Conservation (phyloP, 2,329 filamentous ascomycete genomes). For the Sporothrix brunneoviolacea region DNA sequence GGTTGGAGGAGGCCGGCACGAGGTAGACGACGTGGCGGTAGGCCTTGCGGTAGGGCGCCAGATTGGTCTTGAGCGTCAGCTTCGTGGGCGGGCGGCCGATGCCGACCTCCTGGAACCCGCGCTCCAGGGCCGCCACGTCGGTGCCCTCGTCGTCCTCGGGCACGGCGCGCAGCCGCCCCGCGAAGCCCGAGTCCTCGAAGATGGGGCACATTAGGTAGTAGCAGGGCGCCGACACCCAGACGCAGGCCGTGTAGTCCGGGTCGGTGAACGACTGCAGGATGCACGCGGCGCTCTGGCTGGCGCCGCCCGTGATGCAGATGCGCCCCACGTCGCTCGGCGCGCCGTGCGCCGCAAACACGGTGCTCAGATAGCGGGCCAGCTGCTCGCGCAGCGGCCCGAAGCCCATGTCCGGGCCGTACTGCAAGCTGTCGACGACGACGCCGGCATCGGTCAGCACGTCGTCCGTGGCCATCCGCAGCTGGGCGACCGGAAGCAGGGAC, state of each 20-base stretch:
- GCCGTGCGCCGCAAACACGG: slow-evolving; percentile 43
- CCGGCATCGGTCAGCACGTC: slow-evolving; percentile 50
- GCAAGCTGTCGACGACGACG: slow-evolving; percentile 57
- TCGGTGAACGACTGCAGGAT: slow-evolving; percentile 77
- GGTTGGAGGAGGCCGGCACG: slow-evolving; percentile 85
- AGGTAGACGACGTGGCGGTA: slow-evolving; percentile 86
- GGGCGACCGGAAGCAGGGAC: slow-evolving; percentile 55
- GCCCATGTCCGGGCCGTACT: slow-evolving; percentile 75
- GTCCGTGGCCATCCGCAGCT: slow-evolving; percentile 55
- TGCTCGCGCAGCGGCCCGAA: slow-evolving; percentile 61
- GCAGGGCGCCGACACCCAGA: slow-evolving; percentile 77
- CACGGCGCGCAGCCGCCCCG: slow-evolving; percentile 57
- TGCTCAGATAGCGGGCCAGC: slow-evolving; percentile 63
- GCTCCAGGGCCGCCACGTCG: slow-evolving; percentile 56
- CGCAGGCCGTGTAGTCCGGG: slow-evolving; percentile 61
- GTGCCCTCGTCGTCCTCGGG: slow-evolving; percentile 74
- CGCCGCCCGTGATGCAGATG: slow-evolving; percentile 78
- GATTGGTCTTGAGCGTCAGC: no score
- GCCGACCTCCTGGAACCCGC: slow-evolving; percentile 26
- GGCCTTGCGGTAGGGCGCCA: slow-evolving; percentile 60
- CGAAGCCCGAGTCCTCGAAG: slow-evolving; percentile 74
- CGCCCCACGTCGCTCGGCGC: slow-evolving; percentile 41
- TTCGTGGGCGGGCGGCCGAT: not conserved
- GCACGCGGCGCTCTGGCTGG: slow-evolving; percentile 73
- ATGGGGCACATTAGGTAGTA: slow-evolving; percentile 84